Base-by-base conservation (phyloP, 2,329 filamentous ascomycete species). In the Exophiala sp. region DNA sequence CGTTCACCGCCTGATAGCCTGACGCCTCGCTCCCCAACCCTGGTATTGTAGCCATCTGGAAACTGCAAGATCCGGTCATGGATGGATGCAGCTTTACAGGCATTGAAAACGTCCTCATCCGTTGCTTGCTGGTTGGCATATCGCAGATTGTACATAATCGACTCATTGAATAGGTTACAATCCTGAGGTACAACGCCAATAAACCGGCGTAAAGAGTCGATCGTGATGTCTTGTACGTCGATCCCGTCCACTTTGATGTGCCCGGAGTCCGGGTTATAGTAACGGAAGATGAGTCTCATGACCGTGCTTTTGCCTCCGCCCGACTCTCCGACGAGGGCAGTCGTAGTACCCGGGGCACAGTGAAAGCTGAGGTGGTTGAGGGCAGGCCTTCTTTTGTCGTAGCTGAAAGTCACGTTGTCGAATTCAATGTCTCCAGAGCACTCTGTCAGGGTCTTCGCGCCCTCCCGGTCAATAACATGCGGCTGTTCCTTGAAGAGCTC, bases 171-270 rank as follows among this genome's bases (percentile, higher is more conserved):
- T 38, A 96, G 75, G 4, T 95, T 86, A 3, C 91, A 96, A 63
- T 98, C 93, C 67, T 98, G 93, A 1, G 93, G 93, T 5, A 98
- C 93, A 37, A 98, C 91, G 19, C 93, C 93, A 62, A 98, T 96
- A 65, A 90, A 85, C 52, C 80, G 79, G 59, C 93, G 82, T 48
- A 98, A 76, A n/a, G 89, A 95, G 68, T 96, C 88, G 61, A 97
- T 96, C 1, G 88, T 95, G 52, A 95, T 73, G 58, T 89, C 82
- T 66, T 86, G 82, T 42, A 96, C 86, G 64, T 96, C 82, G 52
- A 83, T 79, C 6, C 85, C 88, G 64, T 97, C 93, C 47, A 98
- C 75, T 63, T 85, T 80, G 50, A 97, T 95, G 62, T 76, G 81
- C 29, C 93, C 93, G 44, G 81, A 78, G 45, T 83, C 76, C 47